Evolutionary conservation across 306 rosid species (phyloP).

Genomic region (Inga laurina): DNA sequence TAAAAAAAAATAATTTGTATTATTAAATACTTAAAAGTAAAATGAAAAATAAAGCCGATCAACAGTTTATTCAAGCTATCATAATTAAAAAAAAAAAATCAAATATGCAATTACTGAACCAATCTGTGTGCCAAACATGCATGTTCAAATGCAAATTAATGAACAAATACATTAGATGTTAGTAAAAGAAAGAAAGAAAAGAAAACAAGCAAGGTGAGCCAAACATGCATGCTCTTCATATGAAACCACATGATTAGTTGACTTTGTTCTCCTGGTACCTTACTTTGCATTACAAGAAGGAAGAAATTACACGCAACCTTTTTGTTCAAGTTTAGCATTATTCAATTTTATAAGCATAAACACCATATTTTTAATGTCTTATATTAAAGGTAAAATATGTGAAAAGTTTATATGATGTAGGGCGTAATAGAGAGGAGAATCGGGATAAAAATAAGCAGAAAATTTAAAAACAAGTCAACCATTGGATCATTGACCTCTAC

Average conservation of each 20-base stretch:
- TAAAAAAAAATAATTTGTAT: neutral
- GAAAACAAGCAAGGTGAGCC: neutral
- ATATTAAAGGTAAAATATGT: too few relatives aligned
- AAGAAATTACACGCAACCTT: neutral
- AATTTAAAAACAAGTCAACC: neutral
- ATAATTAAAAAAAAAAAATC: neutral
- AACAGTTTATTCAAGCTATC: neutral
- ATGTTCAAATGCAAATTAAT: neutral
- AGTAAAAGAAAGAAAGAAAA: neutral
- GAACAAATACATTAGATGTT: neutral
- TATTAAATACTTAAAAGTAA: neutral
- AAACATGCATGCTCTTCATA: neutral
- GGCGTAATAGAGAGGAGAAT: too few relatives aligned
- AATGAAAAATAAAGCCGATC: neutral
- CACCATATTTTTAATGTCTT: too few relatives aligned
- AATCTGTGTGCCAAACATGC: neutral
- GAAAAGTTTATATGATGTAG: too few relatives aligned
- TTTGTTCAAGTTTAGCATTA: neutral
- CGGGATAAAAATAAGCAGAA: neutral
- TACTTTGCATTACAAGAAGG: neutral
- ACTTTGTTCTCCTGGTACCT: neutral
- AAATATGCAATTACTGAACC: too few relatives aligned
- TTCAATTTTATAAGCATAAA: neutral
- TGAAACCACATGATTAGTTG: neutral
- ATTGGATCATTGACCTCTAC: neutral